Percentiles rank a stretch among this genome's conserved stretches.
These are phyloP conservation scores for Talaromyces sp. DNA, from an alignment of 2,329 filamentous ascomycete genomes.

Conservation along the genomic window DNA sequence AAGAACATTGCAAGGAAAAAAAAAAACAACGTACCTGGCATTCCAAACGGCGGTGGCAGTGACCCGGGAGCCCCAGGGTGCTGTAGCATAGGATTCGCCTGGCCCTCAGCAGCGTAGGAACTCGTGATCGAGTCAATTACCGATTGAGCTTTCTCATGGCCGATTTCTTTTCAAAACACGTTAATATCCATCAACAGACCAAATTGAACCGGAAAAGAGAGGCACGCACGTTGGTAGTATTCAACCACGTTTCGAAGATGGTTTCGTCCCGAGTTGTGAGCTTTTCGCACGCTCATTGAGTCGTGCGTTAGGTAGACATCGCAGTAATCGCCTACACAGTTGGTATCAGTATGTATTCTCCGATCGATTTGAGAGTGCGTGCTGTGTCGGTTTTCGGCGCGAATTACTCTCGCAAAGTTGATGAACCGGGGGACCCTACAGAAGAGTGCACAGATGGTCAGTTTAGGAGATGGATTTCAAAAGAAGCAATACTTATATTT, in stretches of 20 bases:
- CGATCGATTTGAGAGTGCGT: background rate
- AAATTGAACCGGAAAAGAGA: background rate
- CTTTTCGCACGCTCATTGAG: conserved; percentile 98
- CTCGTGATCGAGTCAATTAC: conserved; percentile 98
- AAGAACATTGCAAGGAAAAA: background rate
- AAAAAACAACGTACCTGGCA: conserved; percentile 50
- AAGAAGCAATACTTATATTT: conserved; percentile 63
- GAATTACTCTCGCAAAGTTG: no score
- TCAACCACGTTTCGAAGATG: conserved; percentile 96
- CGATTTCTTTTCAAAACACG: conserved; percentile 66
- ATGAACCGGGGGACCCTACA: conserved; percentile 44
- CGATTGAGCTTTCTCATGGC: conserved; percentile 95
- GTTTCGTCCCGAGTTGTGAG: conserved; percentile 94
- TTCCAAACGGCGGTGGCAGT: conserved; percentile 48
- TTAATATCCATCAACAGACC: background rate
- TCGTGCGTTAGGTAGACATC: conserved; percentile 99
- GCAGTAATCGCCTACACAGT: conserved; percentile 74
- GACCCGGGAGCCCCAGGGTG: conserved; percentile 45
- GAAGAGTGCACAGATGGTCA: conserved; percentile 53
- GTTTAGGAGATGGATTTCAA: background rate
- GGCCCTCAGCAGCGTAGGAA: conserved; percentile 90
- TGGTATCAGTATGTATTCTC: background rate
- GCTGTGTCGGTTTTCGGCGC: conserved; percentile 11
- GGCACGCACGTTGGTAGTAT: conserved; percentile 79
- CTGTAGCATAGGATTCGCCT: conserved; percentile 82